Percentiles rank a stretch among this genome's conserved stretches.
phyloP scores from a whole-genome alignment of 208 protist species.

The Acanthamoeba quina region DNA sequence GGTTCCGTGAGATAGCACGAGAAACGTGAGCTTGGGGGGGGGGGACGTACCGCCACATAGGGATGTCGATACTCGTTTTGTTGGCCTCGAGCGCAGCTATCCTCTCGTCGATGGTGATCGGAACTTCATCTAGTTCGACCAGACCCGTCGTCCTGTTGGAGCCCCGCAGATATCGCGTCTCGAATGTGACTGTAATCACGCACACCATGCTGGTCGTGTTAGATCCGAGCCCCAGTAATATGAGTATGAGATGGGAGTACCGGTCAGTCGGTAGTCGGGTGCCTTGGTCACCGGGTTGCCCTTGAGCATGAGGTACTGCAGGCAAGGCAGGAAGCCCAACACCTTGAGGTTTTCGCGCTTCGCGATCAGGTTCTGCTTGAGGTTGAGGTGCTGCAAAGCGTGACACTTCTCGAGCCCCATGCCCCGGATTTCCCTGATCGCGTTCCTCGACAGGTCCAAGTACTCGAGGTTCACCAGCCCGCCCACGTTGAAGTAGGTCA shows the following conservation, averaged over 20 bases:
- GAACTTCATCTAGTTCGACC: conserved; percentile 58
- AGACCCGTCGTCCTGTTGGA: conserved; percentile 65
- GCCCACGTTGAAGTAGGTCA: conserved; percentile 65
- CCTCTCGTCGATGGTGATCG: conserved; percentile 67
- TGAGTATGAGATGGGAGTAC: background rate
- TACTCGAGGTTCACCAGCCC: conserved; percentile 63
- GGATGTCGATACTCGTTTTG: conserved; percentile 66
- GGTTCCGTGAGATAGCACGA: background rate
- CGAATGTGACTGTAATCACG: background rate
- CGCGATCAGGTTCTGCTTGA: conserved; percentile 41
- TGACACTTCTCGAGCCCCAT: conserved; percentile 69
- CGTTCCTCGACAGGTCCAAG: conserved; percentile 57
- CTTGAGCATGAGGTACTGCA: conserved; percentile 66
- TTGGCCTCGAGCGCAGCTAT: conserved; percentile 18
- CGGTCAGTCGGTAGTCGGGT: conserved; percentile 35
- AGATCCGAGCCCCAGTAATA: background rate
- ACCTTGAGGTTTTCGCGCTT: conserved; percentile 67
- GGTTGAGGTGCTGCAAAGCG: conserved; percentile 61
- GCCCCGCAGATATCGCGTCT: conserved; percentile 47
- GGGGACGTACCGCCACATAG: background rate
- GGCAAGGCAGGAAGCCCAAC: conserved; percentile 52
- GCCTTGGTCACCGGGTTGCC: conserved; percentile 54
- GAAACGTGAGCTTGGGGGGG: background rate
- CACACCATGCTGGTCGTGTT: background rate
- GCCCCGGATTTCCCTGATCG: conserved; percentile 24